phyloP scores from a whole-genome alignment of 2,329 filamentous ascomycete species.

The Diaporthe amygdali region DNA sequence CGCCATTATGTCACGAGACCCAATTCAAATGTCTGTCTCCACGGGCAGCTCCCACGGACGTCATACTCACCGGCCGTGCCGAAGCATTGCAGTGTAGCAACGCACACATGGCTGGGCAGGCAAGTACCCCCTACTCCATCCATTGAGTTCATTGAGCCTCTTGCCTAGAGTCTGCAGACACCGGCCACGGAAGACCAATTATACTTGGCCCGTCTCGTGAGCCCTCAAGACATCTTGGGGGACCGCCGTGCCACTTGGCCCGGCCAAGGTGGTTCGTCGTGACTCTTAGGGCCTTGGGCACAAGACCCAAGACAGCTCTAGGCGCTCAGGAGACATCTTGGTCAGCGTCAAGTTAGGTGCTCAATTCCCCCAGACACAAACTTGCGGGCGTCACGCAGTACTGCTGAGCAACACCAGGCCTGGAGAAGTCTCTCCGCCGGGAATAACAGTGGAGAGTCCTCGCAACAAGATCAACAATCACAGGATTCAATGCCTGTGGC shows the following conservation, averaged over 20 bases:
- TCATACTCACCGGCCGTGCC: neutral
- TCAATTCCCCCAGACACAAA: neutral
- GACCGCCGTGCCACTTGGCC: conserved; percentile 6
- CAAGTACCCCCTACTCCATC: neutral
- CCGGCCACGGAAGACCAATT: neutral
- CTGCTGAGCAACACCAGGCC: neutral
- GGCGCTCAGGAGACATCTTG: neutral
- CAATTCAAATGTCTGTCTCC: neutral
- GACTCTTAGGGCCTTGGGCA: neutral
- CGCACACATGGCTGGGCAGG: neutral
- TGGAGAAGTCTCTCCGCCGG: neutral
- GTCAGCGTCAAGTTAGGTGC: neutral
- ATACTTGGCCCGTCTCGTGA: neutral
- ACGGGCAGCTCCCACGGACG: neutral
- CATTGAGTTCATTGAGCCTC: neutral
- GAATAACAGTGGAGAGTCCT: neutral
- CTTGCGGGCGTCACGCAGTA: neutral
- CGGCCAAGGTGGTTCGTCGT: conserved; percentile 9
- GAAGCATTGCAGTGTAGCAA: neutral
- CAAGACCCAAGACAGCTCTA: neutral
- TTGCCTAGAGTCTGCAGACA: neutral
- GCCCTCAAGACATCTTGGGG: neutral
- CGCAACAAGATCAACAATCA: neutral
- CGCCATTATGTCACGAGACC: neutral
- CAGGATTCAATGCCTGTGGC: neutral